These are phyloP conservation scores for Nannizziopsis barbatae DNA, from an alignment of 2,329 filamentous ascomycete species.

Conservation along the genomic window DNA sequence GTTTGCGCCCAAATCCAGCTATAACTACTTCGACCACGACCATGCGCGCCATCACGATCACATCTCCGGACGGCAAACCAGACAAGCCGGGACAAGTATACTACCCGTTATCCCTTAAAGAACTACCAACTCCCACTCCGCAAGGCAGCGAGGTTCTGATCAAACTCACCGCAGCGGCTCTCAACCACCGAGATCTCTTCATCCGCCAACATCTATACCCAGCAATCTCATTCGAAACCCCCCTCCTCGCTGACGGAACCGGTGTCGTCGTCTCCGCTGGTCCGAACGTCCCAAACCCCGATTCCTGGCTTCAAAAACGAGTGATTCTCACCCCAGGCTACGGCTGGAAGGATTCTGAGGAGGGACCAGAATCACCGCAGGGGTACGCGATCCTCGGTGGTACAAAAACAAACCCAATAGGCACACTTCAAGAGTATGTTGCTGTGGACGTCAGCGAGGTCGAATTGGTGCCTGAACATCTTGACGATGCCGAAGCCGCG, in stretches of 20 bases:
- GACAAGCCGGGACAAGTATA: constrained; percentile 77
- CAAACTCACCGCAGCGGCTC: constrained; percentile 63
- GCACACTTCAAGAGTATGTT: constrained; percentile 65
- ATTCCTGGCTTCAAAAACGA: constrained; percentile 49
- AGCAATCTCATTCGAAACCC: constrained; percentile 63
- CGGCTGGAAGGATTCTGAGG: constrained; percentile 61
- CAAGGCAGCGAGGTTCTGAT: constrained; percentile 60
- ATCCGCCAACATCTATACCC: constrained; percentile 89
- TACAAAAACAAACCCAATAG: constrained; percentile 52
- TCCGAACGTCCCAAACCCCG: constrained; percentile 39
- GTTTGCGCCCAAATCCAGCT: background rate
- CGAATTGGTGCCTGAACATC: constrained; percentile 62
- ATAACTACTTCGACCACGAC: background rate
- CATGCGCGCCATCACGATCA: constrained; percentile 34
- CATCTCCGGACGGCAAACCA: constrained; percentile 49
- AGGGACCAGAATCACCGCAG: constrained; percentile 56
- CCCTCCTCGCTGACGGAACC: constrained; percentile 71
- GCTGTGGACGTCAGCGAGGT: constrained; percentile 60
- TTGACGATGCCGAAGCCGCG: constrained; percentile 63
- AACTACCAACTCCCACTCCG: constrained; percentile 52
- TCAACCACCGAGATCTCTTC: constrained; percentile 94
- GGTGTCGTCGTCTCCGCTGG: constrained; percentile 61
- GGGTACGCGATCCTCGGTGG: constrained; percentile 40
- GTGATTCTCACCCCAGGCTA: constrained; percentile 69
- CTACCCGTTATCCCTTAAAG: constrained; percentile 43